Conservation (phyloP, 2,329 filamentous ascomycete genomes). For the Colletotrichum endophyticum region DNA sequence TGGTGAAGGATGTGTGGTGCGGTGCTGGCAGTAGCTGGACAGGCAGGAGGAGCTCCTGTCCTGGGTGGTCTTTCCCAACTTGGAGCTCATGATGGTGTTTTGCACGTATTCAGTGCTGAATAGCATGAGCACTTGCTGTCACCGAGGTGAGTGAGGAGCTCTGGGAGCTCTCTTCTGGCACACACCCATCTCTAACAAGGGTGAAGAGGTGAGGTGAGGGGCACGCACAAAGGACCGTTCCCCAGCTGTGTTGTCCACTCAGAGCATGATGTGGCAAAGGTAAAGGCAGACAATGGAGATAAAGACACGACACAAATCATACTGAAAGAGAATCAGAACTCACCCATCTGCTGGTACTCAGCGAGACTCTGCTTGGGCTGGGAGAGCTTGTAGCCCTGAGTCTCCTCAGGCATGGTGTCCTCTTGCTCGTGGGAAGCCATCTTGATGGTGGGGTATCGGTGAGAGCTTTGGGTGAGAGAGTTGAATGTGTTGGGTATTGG, state of each 20-base stretch:
- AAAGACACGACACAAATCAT: not conserved
- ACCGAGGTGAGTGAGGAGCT: not conserved
- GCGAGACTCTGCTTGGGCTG: slow-evolving; percentile 96
- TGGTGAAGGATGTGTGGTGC: not conserved
- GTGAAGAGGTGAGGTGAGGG: not conserved
- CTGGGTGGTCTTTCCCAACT: not conserved
- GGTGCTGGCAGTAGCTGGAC: not conserved
- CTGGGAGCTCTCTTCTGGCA: not conserved
- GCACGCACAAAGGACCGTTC: not conserved
- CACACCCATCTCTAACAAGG: not conserved
- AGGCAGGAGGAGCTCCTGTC: not conserved
- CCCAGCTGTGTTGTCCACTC: not conserved
- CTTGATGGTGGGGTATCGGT: slow-evolving; percentile 48
- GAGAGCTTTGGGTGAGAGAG: not conserved
- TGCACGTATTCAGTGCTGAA: not conserved
- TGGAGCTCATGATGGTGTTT: not conserved
- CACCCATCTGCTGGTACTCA: slow-evolving; percentile 93
- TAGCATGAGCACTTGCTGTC: not conserved
- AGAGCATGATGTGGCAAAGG: not conserved
- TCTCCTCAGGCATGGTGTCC: slow-evolving; percentile 85
- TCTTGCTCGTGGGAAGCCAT: slow-evolving; percentile 69
- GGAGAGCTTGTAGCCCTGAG: slow-evolving; percentile 96
- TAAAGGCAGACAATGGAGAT: not conserved
- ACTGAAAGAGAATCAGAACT: slow-evolving; percentile 39
- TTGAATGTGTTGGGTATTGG: not conserved